Conservation (phyloP, 2,329 filamentous ascomycete genomes). For the Paracoccidioides brasiliensis region DNA sequence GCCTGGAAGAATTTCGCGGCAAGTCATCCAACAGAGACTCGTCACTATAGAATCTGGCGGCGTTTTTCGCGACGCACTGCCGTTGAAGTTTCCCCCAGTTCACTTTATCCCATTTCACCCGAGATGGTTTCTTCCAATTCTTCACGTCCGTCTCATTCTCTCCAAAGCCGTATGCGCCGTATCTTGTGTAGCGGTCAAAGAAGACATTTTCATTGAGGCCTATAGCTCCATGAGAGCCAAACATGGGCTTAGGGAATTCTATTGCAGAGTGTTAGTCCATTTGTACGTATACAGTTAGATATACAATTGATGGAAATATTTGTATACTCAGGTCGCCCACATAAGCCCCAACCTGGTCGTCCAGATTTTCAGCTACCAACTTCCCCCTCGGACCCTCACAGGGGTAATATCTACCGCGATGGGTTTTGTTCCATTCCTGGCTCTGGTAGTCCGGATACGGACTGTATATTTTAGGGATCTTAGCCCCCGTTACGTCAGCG, state of each 20-base stretch:
- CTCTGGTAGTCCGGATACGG: constrained; percentile 1
- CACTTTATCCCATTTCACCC: constrained; percentile 45
- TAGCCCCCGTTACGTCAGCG: neutral
- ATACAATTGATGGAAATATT: constrained; percentile 23
- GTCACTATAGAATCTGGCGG: constrained; percentile 43
- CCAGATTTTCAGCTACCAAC: neutral
- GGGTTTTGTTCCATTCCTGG: neutral
- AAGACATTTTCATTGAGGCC: constrained; percentile 51
- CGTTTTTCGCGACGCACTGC: constrained; percentile 52
- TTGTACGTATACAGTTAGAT: neutral
- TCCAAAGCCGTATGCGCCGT: constrained; percentile 42
- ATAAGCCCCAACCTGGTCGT: constrained; percentile 1
- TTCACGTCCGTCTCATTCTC: constrained; percentile 16
- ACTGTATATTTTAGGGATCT: neutral
- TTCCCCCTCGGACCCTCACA: neutral
- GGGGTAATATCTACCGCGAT: neutral
- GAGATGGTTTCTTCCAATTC: constrained; percentile 16
- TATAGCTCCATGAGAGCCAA: constrained; percentile 50
- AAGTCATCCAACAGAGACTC: constrained; percentile 8
- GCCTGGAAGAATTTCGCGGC: constrained; percentile 4
- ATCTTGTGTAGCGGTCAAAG: constrained; percentile 55
- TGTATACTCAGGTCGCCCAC: neutral
- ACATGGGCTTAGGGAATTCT: constrained; percentile 46
- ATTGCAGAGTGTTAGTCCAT: neutral
- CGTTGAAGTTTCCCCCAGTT: constrained; percentile 60